Conservation (phyloP, 257 asterid genomes). For the Lithospermum erythrorhizon region DNA sequence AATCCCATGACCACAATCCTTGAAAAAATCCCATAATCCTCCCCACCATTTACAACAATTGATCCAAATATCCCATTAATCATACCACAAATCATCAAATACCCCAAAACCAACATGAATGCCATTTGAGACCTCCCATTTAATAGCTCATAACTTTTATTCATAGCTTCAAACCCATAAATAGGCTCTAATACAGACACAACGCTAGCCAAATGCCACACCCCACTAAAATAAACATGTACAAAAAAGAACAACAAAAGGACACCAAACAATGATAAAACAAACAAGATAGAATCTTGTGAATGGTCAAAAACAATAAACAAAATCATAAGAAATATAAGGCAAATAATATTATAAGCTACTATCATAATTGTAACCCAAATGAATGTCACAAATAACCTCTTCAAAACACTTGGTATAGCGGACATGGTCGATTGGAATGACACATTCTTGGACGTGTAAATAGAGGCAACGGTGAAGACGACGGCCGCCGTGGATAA, state of each 20-base stretch:
- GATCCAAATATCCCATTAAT: conserved; percentile 50
- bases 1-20: conserved; percentile 76
- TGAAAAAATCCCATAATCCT: conserved; percentile 36
- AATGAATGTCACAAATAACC: conserved; percentile 65
- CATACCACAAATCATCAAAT: conserved; percentile 55
- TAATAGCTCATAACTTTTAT: conserved; percentile 58
- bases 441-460: conserved; percentile 78
- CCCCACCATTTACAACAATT: conserved; percentile 82
- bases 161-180: conserved; percentile 63
- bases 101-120: conserved; percentile 49
- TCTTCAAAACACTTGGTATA: conserved; percentile 64
- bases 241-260: conserved; percentile 53
- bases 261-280: conserved; percentile 43
- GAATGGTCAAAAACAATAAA: conserved; percentile 42
- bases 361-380: conserved; percentile 74
- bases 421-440: conserved; percentile 61
- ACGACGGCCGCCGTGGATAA: conserved; percentile 88
- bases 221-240: conserved; percentile 79
- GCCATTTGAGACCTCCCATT: conserved; percentile 50
- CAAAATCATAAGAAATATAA: conserved; percentile 49
- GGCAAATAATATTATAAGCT: conserved; percentile 44
- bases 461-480: conserved; percentile 84
- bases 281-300: conserved; percentile 38
- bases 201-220: conserved; percentile 92
- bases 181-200: conserved; percentile 80